Percentiles rank a stretch among this genome's conserved stretches.
phyloP scores from a whole-genome alignment of 202 grass and related monocot species.

The Schoenoplectus triqueter region DNA sequence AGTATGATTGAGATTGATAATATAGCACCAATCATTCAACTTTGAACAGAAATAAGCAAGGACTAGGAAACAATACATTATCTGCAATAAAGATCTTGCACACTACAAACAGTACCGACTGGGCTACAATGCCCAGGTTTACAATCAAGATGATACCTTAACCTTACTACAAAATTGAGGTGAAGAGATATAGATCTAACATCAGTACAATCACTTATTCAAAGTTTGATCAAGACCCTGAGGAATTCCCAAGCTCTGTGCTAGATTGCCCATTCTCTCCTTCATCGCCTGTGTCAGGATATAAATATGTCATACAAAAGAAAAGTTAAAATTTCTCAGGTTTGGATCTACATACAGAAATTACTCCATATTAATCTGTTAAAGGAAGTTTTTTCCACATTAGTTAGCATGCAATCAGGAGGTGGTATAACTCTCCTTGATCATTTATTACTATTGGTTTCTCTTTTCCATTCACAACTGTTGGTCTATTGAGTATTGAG shows the following conservation, averaged over 20 bases:
- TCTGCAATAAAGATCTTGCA: neutral
- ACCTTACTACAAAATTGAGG: slow-evolving; percentile 32
- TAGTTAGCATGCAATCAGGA: neutral
- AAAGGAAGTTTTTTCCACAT: neutral
- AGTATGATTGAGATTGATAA: slow-evolving; percentile 7
- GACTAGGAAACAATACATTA: neutral
- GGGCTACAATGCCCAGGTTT: slow-evolving; percentile 21
- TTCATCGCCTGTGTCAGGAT: slow-evolving; percentile 75
- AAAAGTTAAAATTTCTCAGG: neutral
- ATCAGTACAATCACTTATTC: slow-evolving; percentile 38
- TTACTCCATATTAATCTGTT: slow-evolving; percentile 4
- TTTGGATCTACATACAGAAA: slow-evolving; percentile 11
- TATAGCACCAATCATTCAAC: neutral
- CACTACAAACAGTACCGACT: neutral
- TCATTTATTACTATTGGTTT: neutral
- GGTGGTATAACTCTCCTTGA: neutral
- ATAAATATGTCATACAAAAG: neutral
- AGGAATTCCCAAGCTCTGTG: slow-evolving; percentile 92
- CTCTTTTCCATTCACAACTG: slow-evolving; percentile 5
- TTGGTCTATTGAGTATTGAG: neutral
- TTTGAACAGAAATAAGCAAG: slow-evolving; percentile 1
- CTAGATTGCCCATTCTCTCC: slow-evolving; percentile 94
- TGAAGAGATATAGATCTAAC: neutral
- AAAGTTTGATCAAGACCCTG: slow-evolving; percentile 56
- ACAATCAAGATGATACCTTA: neutral